Evolutionary conservation across 495 filamentous ascomycete genomes (phyloP), one percentile per base, ranked within the genome.

Genomic region (Aspergillus cavernicola): DNA sequence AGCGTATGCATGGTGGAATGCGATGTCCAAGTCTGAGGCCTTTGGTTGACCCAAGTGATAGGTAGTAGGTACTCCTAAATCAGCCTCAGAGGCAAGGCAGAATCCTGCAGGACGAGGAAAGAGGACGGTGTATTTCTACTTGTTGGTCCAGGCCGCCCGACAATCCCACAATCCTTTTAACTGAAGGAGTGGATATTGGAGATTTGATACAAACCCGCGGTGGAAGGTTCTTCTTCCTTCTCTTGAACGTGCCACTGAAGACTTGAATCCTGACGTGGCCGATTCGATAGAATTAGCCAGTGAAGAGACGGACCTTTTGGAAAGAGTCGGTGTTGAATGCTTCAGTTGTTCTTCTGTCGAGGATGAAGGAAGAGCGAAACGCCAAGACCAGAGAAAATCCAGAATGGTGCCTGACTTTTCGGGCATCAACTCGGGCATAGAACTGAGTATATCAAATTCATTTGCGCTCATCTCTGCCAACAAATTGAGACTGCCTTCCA

Each of bases 1-100:
- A 76, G 68, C 4, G 64, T 71, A 54, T 73, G 68, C 72, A 75
- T 75, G 51, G 24, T 52, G 56, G 8, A 15, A 23, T 9, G 15
- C 24, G 33, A 33, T 19, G 33, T 37, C 26, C 13, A 16, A n/a
- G 24, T 28, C 15, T 18, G 45, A 6, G 24, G 19, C 13, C 9
- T 11, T 24, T 35, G 35, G 19, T 39, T 39, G 15, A 6, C 16
- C 22, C 7, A 11, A 29, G n/a, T 29, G n/a, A n/a, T 18, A 23
- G 13, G 1, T 20, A 39, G 22, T 29, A 24, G 19, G n/a, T 18
- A 18, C 18, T 39, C 32, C 23, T 22, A 15, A 20, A n/a, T 37
- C 46, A 50, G 22, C 22, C 46, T 29, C 38, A 18, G 16, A 15
- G 22, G 38, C 29, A 41, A 41, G 28, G 32, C 50, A 31, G 38